These are phyloP conservation scores for Phytomonas francai DNA, from an alignment of 208 protist genomes.

Conservation along the genomic window DNA sequence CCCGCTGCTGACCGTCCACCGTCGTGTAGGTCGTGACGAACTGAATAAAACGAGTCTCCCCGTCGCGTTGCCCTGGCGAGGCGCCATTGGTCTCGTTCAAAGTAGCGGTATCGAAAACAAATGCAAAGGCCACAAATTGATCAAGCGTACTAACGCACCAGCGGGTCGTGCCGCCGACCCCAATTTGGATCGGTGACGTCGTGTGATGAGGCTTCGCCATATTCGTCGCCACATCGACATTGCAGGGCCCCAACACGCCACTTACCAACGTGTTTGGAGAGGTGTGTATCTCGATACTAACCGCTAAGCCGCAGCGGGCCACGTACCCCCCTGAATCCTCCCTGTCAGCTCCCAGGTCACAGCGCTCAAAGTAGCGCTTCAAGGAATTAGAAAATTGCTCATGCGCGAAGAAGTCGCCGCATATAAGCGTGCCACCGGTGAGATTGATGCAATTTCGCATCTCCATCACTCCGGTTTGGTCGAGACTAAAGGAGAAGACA, in stretches of 20 bases:
- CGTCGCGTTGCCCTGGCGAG: not conserved
- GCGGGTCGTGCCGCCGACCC: conserved; percentile 43
- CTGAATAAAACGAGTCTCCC: conserved; percentile 82
- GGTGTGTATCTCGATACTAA: conserved; percentile 64
- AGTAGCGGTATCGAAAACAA: conserved; percentile 78
- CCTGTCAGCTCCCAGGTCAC: conserved; percentile 24
- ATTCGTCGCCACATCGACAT: conserved; percentile 26
- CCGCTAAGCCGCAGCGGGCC: conserved; percentile 48
- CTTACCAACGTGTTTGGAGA: conserved; percentile 63
- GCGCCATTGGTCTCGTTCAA: conserved; percentile 17
- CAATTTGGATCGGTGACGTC: conserved; percentile 51
- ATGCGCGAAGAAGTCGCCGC: conserved; percentile 93
- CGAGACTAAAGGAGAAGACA: conserved; percentile 94
- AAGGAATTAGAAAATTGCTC: conserved; percentile 77
- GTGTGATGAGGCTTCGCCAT: not conserved
- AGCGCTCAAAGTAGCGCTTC: conserved; percentile 68
- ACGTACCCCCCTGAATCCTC: conserved; percentile 12
- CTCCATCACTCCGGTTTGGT: conserved; percentile 96
- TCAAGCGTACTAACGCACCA: conserved; percentile 64
- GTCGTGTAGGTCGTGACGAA: conserved; percentile 94
- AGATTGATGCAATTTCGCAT: conserved; percentile 87
- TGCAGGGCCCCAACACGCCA: conserved; percentile 65
- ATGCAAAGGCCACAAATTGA: conserved; percentile 41
- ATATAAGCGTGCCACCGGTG: conserved; percentile 92
- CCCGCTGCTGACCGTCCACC: conserved; percentile 51